These are phyloP conservation scores for Fusarium torreyae DNA, from an alignment of 2,329 filamentous ascomycete genomes.

Conservation along the genomic window DNA sequence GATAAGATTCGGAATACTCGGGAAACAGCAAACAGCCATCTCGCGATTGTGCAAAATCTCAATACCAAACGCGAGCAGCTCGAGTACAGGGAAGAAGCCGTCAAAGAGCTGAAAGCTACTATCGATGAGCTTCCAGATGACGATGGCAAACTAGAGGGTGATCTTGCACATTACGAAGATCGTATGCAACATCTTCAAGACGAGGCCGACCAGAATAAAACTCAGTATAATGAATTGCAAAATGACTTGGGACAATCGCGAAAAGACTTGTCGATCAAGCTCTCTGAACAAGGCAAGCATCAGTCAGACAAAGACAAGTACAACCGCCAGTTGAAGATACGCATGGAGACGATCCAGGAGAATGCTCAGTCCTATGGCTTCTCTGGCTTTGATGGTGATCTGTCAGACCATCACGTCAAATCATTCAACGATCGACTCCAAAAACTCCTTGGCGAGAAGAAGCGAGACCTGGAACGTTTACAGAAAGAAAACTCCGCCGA, in stretches of 20 bases:
- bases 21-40: slow-evolving; percentile 80
- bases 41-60: slow-evolving; percentile 81
- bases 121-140: slow-evolving; percentile 84
- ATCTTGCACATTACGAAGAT: slow-evolving; percentile 83
- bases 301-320: slow-evolving; percentile 91
- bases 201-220: slow-evolving; percentile 74
- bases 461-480: slow-evolving; percentile 80
- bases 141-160: slow-evolving; percentile 80
- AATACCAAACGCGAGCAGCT: slow-evolving; percentile 83
- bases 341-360: slow-evolving; percentile 82
- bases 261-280: slow-evolving; percentile 65
- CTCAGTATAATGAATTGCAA: slow-evolving; percentile 77
- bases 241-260: slow-evolving; percentile 62
- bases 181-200: slow-evolving; percentile 76
- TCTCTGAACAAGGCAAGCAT: slow-evolving; percentile 80
- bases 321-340: slow-evolving; percentile 81
- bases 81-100: slow-evolving; percentile 77
- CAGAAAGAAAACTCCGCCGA: slow-evolving; percentile 82
- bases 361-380: slow-evolving; percentile 84
- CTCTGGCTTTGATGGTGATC: slow-evolving; percentile 84
- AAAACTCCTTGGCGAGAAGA: slow-evolving; percentile 83
- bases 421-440: slow-evolving; percentile 85
- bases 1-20: slow-evolving; percentile 75
- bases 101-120: slow-evolving; percentile 78
- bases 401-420: slow-evolving; percentile 80